Percentiles rank a stretch among this genome's conserved stretches.
Conservation (phyloP, 2,329 filamentous ascomycete species). For the Coniochaeta sp. region DNA sequence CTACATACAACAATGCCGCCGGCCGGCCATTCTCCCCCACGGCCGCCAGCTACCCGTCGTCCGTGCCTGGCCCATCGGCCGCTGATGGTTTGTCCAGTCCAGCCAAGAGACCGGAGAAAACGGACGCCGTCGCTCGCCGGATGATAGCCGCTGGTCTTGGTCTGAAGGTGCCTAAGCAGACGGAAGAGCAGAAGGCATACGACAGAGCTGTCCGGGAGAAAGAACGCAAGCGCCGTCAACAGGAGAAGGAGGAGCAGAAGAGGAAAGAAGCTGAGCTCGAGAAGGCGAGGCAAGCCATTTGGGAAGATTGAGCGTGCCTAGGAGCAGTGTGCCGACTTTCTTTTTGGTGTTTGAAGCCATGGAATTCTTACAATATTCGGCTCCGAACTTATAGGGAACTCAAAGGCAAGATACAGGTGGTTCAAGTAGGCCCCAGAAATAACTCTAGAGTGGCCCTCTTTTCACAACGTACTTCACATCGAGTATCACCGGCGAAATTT, state of each 20-base stretch:
- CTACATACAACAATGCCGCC: slow-evolving; percentile 26
- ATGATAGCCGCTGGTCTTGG: slow-evolving; percentile 88
- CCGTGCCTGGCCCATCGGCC: slow-evolving; percentile 2
- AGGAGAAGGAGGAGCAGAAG: slow-evolving; percentile 60
- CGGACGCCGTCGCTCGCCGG: slow-evolving; percentile 80
- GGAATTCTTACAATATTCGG: too few relatives aligned
- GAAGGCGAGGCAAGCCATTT: slow-evolving; percentile 74
- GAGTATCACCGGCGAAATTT: background rate
- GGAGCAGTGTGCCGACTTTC: background rate
- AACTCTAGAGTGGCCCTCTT: too few relatives aligned
- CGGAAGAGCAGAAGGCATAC: slow-evolving; percentile 83
- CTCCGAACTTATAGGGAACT: too few relatives aligned
- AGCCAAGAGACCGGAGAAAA: slow-evolving; percentile 69
- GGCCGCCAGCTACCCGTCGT: background rate
- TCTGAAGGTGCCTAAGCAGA: slow-evolving; percentile 70
- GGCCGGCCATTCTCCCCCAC: slow-evolving; percentile 17
- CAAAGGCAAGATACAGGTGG: too few relatives aligned
- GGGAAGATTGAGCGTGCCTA: slow-evolving; percentile 58
- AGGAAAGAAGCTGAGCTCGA: slow-evolving; percentile 58
- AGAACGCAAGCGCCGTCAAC: slow-evolving; percentile 69
- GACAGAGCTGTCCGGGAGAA: slow-evolving; percentile 76
- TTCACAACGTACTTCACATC: too few relatives aligned
- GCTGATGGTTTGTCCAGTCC: slow-evolving; percentile 4
- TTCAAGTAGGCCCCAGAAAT: too few relatives aligned
- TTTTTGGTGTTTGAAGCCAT: background rate